Evolutionary conservation across 306 rosid genomes (phyloP).

Genomic region (Cicer judaicum): DNA sequence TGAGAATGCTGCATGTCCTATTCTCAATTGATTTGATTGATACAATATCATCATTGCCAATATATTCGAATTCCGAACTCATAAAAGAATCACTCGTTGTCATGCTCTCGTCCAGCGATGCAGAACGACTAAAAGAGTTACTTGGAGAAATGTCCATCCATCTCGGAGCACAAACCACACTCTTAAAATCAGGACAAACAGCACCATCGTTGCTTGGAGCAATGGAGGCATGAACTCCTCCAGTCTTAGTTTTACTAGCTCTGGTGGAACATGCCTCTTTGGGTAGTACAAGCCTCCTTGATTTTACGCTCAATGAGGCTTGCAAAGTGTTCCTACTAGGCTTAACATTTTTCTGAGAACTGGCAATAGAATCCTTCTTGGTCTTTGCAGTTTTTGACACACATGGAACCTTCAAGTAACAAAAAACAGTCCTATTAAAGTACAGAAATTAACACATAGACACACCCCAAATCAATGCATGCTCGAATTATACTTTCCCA

Average conservation of each 20-base stretch:
- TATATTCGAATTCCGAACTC: slow-evolving; percentile 50
- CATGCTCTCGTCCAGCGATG: slow-evolving; percentile 42
- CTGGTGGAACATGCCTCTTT: slow-evolving; percentile 32
- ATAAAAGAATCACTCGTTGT: slow-evolving; percentile 51
- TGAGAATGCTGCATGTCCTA: slow-evolving; percentile 41
- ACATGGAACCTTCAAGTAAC: slow-evolving; percentile 61
- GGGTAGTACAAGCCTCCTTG: slow-evolving; percentile 42
- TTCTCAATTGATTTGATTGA: slow-evolving; percentile 50
- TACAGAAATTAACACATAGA: slow-evolving; percentile 24
- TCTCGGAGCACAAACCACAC: slow-evolving; percentile 37
- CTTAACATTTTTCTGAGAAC: slow-evolving; percentile 35
- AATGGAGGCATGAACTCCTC: slow-evolving; percentile 28
- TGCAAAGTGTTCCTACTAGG: slow-evolving; percentile 35
- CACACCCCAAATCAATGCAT: slow-evolving; percentile 16
- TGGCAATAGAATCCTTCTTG: slow-evolving; percentile 49
- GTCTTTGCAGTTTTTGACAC: slow-evolving; percentile 54
- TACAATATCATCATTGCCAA: slow-evolving; percentile 43
- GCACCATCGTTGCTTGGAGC: slow-evolving; percentile 38
- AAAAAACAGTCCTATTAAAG: slow-evolving; percentile 7
- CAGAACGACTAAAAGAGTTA: slow-evolving; percentile 42
- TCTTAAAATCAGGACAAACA: slow-evolving; percentile 35
- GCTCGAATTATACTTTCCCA: neutral
- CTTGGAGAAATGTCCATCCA: slow-evolving; percentile 47
- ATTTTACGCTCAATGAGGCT: slow-evolving; percentile 44
- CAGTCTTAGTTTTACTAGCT: slow-evolving; percentile 37